These are phyloP conservation scores for Groenewaldozyma sp. DNA, from an alignment of 1,139 yeast species.

Conservation along the genomic window DNA sequence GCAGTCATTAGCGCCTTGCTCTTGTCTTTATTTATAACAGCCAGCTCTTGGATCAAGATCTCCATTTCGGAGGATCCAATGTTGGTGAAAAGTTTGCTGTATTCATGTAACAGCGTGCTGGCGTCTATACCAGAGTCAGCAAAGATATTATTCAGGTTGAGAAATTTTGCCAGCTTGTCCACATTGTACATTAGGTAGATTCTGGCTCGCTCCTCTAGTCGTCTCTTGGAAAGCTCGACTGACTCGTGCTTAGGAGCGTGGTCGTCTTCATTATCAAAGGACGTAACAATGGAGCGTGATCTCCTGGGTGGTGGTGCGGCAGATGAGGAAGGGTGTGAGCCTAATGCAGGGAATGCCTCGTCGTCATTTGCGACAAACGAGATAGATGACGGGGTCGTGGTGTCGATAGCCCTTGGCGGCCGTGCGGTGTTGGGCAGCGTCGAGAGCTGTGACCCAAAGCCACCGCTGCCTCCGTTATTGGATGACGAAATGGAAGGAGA, in stretches of 20 bases:
- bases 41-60: conserved; percentile 40
- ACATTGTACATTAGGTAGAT: conserved; percentile 42
- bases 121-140: conserved; percentile 42
- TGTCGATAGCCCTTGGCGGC: conserved; percentile 10
- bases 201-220: conserved; percentile 80
- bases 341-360: conserved; percentile 23
- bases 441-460: conserved; percentile 61
- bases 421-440: conserved; percentile 30
- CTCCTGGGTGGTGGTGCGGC: conserved; percentile 6
- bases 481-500: too few relatives aligned
- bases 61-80: conserved; percentile 33
- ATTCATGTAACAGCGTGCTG: conserved; percentile 41
- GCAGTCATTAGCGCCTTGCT: conserved; percentile 13
- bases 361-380: conserved; percentile 11
- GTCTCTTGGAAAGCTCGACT: conserved; percentile 44
- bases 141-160: conserved; percentile 41
- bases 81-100: conserved; percentile 42
- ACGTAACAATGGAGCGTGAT: conserved; percentile 14
- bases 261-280: conserved; percentile 15
- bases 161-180: conserved; percentile 41
- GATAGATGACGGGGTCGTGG: conserved; percentile 15
- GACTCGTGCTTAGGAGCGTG: conserved; percentile 35
- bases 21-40: conserved; percentile 23
- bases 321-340: conserved; percentile 11
- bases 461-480: too few relatives aligned